These are phyloP conservation scores for Alternaria atra DNA, from an alignment of 2,329 filamentous ascomycete genomes.

Conservation along the genomic window DNA sequence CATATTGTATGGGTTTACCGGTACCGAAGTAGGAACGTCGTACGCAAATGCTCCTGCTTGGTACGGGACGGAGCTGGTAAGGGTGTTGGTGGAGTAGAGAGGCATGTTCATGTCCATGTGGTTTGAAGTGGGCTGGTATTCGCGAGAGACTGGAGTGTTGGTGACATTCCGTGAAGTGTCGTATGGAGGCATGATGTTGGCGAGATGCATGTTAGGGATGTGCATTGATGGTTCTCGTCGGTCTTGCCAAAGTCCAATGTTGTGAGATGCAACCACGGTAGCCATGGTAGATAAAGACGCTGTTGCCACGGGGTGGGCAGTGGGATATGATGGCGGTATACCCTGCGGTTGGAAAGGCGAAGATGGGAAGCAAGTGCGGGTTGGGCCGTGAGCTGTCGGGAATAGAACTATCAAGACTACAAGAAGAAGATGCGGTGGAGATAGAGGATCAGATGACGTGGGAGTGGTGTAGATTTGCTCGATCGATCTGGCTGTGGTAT, in stretches of 20 bases:
- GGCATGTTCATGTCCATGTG: conserved; percentile 49
- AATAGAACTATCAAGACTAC: conserved; percentile 31
- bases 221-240: conserved; percentile 42
- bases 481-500: conserved; percentile 35
- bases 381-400: conserved; percentile 35
- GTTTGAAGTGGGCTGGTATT: conserved; percentile 42
- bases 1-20: conserved; percentile 50
- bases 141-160: conserved; percentile 37
- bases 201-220: conserved; percentile 42
- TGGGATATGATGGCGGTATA: conserved; percentile 29
- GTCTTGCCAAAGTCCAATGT: conserved; percentile 47
- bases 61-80: conserved; percentile 46
- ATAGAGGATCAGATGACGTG: conserved; percentile 39
- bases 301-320: conserved; percentile 28
- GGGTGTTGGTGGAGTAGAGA: conserved; percentile 40
- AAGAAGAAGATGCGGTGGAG: conserved; percentile 27
- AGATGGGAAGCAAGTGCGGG: conserved; percentile 31
- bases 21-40: conserved; percentile 36
- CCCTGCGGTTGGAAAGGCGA: conserved; percentile 26
- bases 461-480: conserved; percentile 42
- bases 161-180: conserved; percentile 38
- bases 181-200: conserved; percentile 43
- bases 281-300: conserved; percentile 45
- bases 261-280: conserved; percentile 49
- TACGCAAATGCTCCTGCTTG: conserved; percentile 50